Conservation (phyloP, 176 grass and related monocot genomes). For the Oryza longistaminata region DNA sequence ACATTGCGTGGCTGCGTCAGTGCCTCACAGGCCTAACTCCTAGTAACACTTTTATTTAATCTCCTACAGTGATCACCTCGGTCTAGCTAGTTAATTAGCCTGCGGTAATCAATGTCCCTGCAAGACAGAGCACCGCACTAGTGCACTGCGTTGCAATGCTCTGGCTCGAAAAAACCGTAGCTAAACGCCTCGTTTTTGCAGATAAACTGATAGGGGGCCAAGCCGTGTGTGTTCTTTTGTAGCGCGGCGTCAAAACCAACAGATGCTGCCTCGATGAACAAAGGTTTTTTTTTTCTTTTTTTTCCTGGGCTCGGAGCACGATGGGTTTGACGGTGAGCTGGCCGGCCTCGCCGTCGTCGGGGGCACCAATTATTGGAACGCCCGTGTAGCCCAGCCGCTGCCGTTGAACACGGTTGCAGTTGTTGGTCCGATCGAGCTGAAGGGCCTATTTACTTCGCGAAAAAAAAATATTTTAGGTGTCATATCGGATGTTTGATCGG, state of each 20-base stretch:
- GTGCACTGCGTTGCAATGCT: not conserved
- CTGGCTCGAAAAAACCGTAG: not conserved
- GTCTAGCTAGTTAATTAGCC: not conserved
- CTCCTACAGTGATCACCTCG: not conserved
- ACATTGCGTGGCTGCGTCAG: not conserved
- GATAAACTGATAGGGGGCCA: not conserved
- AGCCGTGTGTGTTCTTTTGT: not conserved
- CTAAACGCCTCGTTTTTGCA: constrained; percentile 2
- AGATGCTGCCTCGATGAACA: not conserved
- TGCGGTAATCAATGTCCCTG: not conserved
- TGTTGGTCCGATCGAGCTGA: not conserved
- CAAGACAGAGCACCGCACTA: not conserved
- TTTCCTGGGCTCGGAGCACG: not conserved
- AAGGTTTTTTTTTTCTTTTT: not conserved
- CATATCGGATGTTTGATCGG: too few relatives aligned
- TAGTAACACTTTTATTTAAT: not conserved
- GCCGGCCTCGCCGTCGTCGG: not conserved
- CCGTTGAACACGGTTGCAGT: not conserved
- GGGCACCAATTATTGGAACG: not conserved
- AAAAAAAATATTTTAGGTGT: too few relatives aligned
- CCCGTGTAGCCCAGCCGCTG: not conserved
- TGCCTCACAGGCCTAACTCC: not conserved
- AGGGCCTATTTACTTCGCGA: too few relatives aligned
- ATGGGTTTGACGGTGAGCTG: constrained; percentile 25
- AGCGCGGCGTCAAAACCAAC: not conserved